Conservation (phyloP, 2,329 filamentous ascomycete species). For the Coniochaeta sp. region DNA sequence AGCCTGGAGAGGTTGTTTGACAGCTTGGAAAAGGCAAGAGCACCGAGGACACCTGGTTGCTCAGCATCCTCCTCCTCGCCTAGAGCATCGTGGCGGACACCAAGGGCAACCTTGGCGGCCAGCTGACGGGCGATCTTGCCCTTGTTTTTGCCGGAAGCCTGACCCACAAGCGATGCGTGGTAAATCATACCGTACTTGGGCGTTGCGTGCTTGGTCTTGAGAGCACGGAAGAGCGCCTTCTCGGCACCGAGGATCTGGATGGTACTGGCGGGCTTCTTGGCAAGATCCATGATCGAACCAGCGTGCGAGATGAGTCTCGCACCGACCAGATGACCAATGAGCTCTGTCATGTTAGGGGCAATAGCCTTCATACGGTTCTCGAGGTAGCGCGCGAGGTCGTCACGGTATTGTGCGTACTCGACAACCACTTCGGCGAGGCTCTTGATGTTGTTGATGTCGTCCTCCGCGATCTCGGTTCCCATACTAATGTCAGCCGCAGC, state of each 20-base stretch:
- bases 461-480: constrained; percentile 92
- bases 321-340: constrained; percentile 89
- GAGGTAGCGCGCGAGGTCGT: constrained; percentile 81
- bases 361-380: constrained; percentile 93
- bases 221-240: constrained; percentile 94
- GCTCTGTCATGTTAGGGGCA: constrained; percentile 87
- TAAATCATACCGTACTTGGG: constrained; percentile 97
- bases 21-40: constrained; percentile 62
- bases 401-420: constrained; percentile 81
- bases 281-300: constrained; percentile 87
- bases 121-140: constrained; percentile 98
- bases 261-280: constrained; percentile 90
- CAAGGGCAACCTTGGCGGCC: constrained; percentile 85
- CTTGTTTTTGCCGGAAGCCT: constrained; percentile 97
- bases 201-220: constrained; percentile 99
- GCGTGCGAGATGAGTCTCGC: constrained; percentile 92
- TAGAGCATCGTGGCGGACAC: constrained; percentile 86
- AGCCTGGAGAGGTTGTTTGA: constrained; percentile 70
- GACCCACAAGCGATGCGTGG: constrained; percentile 87
- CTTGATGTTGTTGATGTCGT: constrained; percentile 90
- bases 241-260: constrained; percentile 98
- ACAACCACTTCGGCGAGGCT: constrained; percentile 90
- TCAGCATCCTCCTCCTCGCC: constrained; percentile 69
- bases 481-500: constrained; percentile 93
- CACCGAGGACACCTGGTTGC: constrained; percentile 81